phyloP scores from a whole-genome alignment of 495 filamentous ascomycete species.

The Penicillium coffeae region DNA sequence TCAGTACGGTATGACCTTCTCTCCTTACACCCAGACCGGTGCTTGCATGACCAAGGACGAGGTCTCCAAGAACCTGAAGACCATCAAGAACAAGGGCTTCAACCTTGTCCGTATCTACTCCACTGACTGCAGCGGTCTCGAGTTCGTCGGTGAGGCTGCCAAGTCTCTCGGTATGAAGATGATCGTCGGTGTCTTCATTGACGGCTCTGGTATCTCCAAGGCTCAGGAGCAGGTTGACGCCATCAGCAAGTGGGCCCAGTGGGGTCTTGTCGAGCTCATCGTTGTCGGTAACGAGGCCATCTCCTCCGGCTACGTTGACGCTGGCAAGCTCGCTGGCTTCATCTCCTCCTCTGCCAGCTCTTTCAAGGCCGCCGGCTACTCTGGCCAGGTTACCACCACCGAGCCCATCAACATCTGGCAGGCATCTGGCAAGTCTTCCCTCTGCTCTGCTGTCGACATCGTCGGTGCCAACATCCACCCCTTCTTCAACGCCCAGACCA shows the following conservation, averaged over 20 bases:
- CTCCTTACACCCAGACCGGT: conserved; percentile 63
- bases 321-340: conserved; percentile 61
- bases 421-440: conserved; percentile 41
- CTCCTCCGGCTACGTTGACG: conserved; percentile 61
- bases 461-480: conserved; percentile 83
- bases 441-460: conserved; percentile 75
- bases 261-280: conserved; percentile 71
- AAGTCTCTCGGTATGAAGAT: conserved; percentile 61
- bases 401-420: conserved; percentile 74
- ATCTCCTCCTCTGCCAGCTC: conserved; percentile 51
- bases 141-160: conserved; percentile 66
- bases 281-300: conserved; percentile 89
- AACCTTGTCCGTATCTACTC: conserved; percentile 81
- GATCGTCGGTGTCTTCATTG: conserved; percentile 84
- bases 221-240: conserved; percentile 65
- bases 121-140: conserved; percentile 80
- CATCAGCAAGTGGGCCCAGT: conserved; percentile 70
- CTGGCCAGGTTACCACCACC: conserved; percentile 73
- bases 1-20: conserved; percentile 88
- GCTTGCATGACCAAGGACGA: conserved; percentile 63
- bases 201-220: conserved; percentile 53
- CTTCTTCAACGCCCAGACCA: conserved; percentile 77
- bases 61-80: conserved; percentile 61
- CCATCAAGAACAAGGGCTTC: conserved; percentile 73
- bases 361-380: conserved; percentile 62